Base-by-base conservation (phyloP, 2,329 filamentous ascomycete genomes). In the Pseudopithomyces chartarum region DNA sequence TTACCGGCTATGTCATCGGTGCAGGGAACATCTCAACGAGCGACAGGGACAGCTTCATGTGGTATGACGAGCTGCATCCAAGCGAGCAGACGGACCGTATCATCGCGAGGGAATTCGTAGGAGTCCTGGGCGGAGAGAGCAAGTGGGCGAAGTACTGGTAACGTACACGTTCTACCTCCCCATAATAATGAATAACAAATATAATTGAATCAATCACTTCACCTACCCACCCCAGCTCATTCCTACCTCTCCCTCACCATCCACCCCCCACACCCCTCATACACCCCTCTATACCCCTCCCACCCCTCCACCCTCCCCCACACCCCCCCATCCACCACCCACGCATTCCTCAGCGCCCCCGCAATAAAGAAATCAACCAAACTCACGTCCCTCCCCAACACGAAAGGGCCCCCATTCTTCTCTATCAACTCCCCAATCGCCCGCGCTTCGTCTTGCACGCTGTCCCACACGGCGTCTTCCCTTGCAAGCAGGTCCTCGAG, bases 51-150 rank as follows among this genome's bases (percentile, higher is more conserved):
- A 86, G 84, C 44, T 93, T 85, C 70, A 62, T 91, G 70, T 93
- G 90, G 88, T 90, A 82, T 65, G 90, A 94, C 74, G 84, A 87
- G 68, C 72, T 93, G 68, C 90, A 94, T 77, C 89, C 89, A 0
- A 87, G 86, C 29, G 82, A 87, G 74, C 84, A 85, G 74, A 83
- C 87, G 7, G 82, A 85, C 73, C 77, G 83, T 66, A 77, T 82
- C 42, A 80, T 88, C 49, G 86, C 84, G 17, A 76, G 74, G 56
- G 81, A 84, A 55, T 87, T 88, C 70, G 74, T 84, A 3, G 78
- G 80, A 33, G 80, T 87, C 1, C 73, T 87, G 6, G 73, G 78
- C 29, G 85, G 85, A 1, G 64, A 63, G 56, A 81, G 80, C 60
- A 71, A 71, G 64, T 82, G 73, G 69, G 80, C 79, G 29, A 78